Evolutionary conservation across 2,329 filamentous ascomycete genomes (phyloP), one percentile per base, ranked within the genome.

Genomic region (Sclerotiophoma versabilis): DNA sequence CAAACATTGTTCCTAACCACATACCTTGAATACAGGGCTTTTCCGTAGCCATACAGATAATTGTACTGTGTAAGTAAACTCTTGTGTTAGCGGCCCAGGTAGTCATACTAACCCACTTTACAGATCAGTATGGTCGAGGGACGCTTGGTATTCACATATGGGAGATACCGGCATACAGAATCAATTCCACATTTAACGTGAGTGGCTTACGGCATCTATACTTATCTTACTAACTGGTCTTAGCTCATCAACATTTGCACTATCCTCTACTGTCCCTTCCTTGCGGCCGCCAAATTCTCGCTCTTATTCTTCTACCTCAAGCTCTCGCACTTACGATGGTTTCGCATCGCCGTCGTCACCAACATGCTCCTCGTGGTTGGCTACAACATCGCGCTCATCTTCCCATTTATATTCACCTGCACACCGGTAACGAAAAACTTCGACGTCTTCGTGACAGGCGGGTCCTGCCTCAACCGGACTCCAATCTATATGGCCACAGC

Each of bases 391-490:
- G 63, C 55, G 2, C 47, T 65, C 9, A 49, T 66, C 11, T 63
- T 68, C 25, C 55, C 59, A 0, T 42, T 66, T 20, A 48, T 66
- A n/a, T 67, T 67, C 45, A 49, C 64, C 5, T 68, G 65, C 33
- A 57, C 30, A 1, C 65, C 63, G 8, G 56, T 66, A 20, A 44
- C 32, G 26, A 55, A 49, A 25, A 60, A 49, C 32, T 65, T 56
- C 46, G 64, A 68, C 49, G 23, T 60, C n/a, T 60, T 59, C 1
- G 39, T 64, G 26, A 57, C 38, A 4, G 33, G 11, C 5, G 63
- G 54, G n/a, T 47, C 37, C 2, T 68, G 64, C 34, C 50, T 67
- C 20, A 54, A 67, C 20, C 48, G 58, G 1, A 54, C 57, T 5
- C 59, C 61, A 6, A 38, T 65, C 2, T 67, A 66, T 34, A 63